Evolutionary conservation across 352 stramenopile genomes (phyloP), one percentile per base, ranked within the genome.

Genomic region (Phytophthora kernoviae): DNA sequence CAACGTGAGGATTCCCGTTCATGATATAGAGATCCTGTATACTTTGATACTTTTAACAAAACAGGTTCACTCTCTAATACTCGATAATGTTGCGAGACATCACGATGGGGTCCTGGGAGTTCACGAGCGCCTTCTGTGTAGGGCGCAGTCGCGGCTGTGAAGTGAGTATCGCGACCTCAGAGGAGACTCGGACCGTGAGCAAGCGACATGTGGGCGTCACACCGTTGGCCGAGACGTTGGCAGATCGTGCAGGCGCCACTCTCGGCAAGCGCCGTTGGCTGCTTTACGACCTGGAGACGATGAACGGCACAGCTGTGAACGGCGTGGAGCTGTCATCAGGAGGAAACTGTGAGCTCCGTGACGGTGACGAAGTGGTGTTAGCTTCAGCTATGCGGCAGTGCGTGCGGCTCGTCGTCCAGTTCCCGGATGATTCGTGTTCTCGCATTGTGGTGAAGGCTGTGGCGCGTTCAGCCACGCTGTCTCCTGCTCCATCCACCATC

Each of bases 221-320:
- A 15, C 80, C 80, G 10, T 42, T 86, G 24, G 68, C 50, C 0
- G 66, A 72, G 44, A 56, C 54, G 33, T 30, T 57, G 50, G 32
- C 43, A 4, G 42, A 39, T n/a, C 37, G 54, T 22, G 48, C 34
- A 20, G 24, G 47, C 32, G 20, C 45, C 36, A 26, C 37, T 2
- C 30, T 30, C 11, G 39, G 44, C 33, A 64, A 65, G 36, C 57
- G 61, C 12, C 78, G 75, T 22, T 95, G 87, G 87, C 62, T 93
- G 32, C 67, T 95, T 20, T 84, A 93, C 47, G 87, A 95, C 45
- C 65, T 93, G 17, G 76, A 88, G 34, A 88, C 82, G 2, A 82
- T 90, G 63, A 93, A 95, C 60, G 87, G 87, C 26, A 95, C 87
- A 24, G 75, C 75, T 12, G 71, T 93, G 26, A 95, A 93, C 44